phyloP scores from a whole-genome alignment of 768 basidiomycete species.

The Cubamyces sp. region DNA sequence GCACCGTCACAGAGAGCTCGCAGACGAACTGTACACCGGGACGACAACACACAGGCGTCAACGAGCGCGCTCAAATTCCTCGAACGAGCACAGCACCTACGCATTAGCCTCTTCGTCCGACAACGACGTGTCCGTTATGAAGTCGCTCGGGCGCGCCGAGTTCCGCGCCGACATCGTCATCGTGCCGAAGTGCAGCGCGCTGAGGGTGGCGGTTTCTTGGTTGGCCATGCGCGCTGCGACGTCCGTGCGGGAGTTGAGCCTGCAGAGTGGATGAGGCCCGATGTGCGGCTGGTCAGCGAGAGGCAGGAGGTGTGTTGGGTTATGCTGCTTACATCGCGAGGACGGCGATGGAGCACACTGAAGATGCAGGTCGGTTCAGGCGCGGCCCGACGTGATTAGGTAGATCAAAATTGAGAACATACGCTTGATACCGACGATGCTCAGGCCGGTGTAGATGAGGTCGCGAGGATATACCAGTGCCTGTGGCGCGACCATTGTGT shows the following conservation, averaged over 20 bases:
- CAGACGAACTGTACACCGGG: too few species aligned
- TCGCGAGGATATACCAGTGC: background rate
- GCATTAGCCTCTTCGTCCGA: too few species aligned
- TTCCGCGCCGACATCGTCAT: background rate
- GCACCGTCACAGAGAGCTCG: too few species aligned
- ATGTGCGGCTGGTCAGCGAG: background rate
- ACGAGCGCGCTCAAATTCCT: too few species aligned
- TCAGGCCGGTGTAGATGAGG: background rate
- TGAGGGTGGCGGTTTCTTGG: too few species aligned
- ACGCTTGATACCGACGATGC: constrained; percentile 10
- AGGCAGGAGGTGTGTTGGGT: too few species aligned
- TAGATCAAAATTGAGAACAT: background rate
- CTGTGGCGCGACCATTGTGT: background rate
- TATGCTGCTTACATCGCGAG: background rate
- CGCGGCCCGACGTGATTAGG: background rate
- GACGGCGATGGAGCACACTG: background rate
- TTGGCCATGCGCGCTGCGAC: background rate
- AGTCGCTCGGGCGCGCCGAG: background rate
- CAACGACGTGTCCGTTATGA: too few species aligned
- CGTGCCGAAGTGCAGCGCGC: background rate
- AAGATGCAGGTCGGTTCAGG: too few species aligned
- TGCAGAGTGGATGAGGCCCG: background rate
- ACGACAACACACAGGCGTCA: too few species aligned
- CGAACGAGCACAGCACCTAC: too few species aligned
- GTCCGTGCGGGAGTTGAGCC: background rate